Conservation (phyloP, 306 rosid species). For the Quercus suber region DNA sequence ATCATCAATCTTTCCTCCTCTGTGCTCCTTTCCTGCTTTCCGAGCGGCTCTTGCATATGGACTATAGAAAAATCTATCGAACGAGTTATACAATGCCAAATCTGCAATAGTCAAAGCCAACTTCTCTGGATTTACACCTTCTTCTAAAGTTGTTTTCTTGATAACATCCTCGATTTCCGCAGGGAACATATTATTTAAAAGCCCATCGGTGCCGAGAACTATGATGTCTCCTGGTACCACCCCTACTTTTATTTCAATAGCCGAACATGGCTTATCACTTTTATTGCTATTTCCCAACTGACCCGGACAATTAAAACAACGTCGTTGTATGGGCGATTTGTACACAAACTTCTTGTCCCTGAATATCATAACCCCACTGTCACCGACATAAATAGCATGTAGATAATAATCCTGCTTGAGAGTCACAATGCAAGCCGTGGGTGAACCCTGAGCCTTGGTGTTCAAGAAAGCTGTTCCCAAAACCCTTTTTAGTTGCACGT, state of each 20-base stretch:
- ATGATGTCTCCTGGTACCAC: background rate
- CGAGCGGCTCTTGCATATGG: background rate
- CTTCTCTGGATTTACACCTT: background rate
- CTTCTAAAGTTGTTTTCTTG: background rate
- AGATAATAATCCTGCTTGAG: background rate
- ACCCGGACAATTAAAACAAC: background rate
- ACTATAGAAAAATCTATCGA: background rate
- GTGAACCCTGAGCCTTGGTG: conserved; percentile 3
- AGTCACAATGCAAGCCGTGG: conserved; percentile 22
- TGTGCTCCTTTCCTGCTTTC: background rate
- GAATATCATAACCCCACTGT: conserved; percentile 26
- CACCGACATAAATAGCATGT: conserved; percentile 13
- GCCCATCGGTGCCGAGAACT: background rate
- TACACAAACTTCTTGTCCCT: background rate
- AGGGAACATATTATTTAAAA: background rate
- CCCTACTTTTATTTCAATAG: background rate
- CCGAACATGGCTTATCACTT: background rate
- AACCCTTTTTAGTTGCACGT: conserved; percentile 1
- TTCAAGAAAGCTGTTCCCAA: conserved; percentile 1
- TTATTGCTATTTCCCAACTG: conserved; percentile 4
- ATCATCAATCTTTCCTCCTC: background rate
- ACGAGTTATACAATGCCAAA: background rate
- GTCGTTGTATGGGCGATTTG: conserved; percentile 8
- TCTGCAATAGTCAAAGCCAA: background rate
- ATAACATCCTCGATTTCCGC: background rate